A percentile compares a stretch with the other conserved stretches of the same genome.
Evolutionary conservation across 768 basidiomycete genomes (phyloP).

Genomic region (Chlorophyllum brunneum): DNA sequence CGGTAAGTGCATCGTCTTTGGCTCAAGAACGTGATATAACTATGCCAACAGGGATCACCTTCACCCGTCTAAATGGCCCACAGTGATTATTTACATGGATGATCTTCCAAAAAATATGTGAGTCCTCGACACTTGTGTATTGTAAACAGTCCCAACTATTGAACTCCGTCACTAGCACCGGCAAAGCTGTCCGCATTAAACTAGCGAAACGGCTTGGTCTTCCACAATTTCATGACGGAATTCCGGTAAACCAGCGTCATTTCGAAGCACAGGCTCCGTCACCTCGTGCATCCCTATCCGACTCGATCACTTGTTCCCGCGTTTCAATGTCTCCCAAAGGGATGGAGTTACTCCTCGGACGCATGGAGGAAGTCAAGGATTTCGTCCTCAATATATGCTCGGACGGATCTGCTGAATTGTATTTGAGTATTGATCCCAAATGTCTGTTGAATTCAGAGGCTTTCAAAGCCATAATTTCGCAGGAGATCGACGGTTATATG

Average conservation of each 20-base stretch:
- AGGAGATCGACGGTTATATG: constrained; percentile 33
- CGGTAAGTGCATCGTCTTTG: constrained; percentile 20
- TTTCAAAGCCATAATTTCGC: constrained; percentile 20
- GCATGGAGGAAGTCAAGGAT: constrained; percentile 28
- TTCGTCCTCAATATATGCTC: constrained; percentile 28
- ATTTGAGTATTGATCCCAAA: constrained; percentile 26
- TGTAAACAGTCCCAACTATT: not conserved
- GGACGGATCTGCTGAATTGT: constrained; percentile 34
- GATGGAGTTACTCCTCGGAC: constrained; percentile 25
- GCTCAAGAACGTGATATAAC: not conserved
- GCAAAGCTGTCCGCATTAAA: constrained; percentile 44
- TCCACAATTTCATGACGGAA: constrained; percentile 29
- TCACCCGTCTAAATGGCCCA: constrained; percentile 49
- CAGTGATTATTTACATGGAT: constrained; percentile 42
- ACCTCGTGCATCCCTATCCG: constrained; percentile 28
- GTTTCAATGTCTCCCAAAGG: constrained; percentile 26
- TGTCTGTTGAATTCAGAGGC: constrained; percentile 18
- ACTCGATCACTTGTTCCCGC: constrained; percentile 32
- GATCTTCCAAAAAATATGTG: constrained; percentile 43
- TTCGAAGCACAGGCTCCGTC: constrained; percentile 34
- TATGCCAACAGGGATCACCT: constrained; percentile 31
- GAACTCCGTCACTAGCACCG: constrained; percentile 24
- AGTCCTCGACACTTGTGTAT: not conserved
- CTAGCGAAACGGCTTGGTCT: constrained; percentile 38
- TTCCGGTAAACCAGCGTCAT: constrained; percentile 33